These are phyloP conservation scores for Dothideomycetes sp. DNA, from an alignment of 2,329 filamentous ascomycete genomes.

Conservation along the genomic window DNA sequence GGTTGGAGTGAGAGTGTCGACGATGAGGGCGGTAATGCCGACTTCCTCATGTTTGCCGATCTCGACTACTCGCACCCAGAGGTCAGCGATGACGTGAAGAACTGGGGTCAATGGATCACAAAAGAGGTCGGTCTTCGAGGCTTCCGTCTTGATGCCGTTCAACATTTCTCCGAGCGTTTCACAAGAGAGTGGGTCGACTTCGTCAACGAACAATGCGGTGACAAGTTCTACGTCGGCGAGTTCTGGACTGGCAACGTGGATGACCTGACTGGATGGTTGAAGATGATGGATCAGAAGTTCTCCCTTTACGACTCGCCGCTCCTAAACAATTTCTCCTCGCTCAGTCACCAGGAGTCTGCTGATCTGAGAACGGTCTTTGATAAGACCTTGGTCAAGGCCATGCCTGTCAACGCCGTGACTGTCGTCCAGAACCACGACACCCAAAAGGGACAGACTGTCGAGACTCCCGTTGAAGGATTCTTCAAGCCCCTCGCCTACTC, in stretches of 20 bases:
- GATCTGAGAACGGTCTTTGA: constrained; percentile 55
- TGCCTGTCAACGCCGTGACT: constrained; percentile 49
- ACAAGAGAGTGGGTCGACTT: constrained; percentile 48
- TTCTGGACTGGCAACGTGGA: constrained; percentile 51
- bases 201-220: constrained; percentile 32
- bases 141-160: constrained; percentile 57
- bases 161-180: constrained; percentile 57
- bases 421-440: constrained; percentile 66
- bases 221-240: constrained; percentile 55
- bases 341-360: constrained; percentile 19
- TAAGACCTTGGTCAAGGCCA: constrained; percentile 43
- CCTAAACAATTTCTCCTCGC: constrained; percentile 53
- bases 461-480: constrained; percentile 50
- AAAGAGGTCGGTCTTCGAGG: constrained; percentile 48
- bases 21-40: constrained; percentile 51
- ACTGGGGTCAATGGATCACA: constrained; percentile 56
- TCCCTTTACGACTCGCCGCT: constrained; percentile 54
- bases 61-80: constrained; percentile 53
- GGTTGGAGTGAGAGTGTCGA: constrained; percentile 49
- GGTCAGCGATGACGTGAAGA: constrained; percentile 49
- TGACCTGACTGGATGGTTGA: constrained; percentile 46
- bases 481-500: constrained; percentile 65
- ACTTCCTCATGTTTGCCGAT: constrained; percentile 60
- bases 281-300: constrained; percentile 28
- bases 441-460: constrained; percentile 50